Evolutionary conservation across 2,329 filamentous ascomycete genomes (phyloP).

Genomic region (Neurospora sp.): DNA sequence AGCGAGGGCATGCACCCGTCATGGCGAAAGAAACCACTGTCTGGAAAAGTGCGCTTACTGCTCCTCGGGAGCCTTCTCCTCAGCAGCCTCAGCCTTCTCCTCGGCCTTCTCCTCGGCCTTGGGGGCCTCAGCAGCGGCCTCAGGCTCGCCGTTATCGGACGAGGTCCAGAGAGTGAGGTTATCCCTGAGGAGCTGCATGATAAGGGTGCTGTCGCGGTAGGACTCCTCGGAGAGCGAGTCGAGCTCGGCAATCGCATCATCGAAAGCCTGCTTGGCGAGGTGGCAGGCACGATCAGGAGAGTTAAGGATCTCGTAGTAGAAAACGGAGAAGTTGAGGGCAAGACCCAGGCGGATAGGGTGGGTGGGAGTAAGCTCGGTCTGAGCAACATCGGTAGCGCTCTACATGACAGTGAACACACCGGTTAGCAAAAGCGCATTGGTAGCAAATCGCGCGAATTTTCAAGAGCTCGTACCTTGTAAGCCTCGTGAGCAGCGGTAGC

Average conservation of each 20-base stretch:
- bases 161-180: conserved; percentile 98
- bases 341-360: conserved; percentile 97
- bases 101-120: conserved; percentile 53
- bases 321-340: conserved; percentile 97
- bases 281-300: conserved; percentile 96
- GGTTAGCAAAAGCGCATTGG: neutral
- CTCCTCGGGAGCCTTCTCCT: conserved; percentile 42
- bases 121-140: conserved; percentile 46
- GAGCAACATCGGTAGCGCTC: conserved; percentile 96
- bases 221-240: conserved; percentile 96
- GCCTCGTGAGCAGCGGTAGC: conserved; percentile 85
- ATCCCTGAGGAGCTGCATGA: conserved; percentile 98
- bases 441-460: neutral
- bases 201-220: conserved; percentile 97
- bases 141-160: conserved; percentile 74
- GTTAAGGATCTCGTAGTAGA: conserved; percentile 99
- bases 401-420: conserved; percentile 27
- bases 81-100: conserved; percentile 34
- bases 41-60: conserved; percentile 28
- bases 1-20: conserved; percentile 4
- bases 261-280: conserved; percentile 97
- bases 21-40: conserved; percentile 6
- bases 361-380: conserved; percentile 93
- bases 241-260: conserved; percentile 97
- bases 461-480: conserved; percentile 66